Evolutionary conservation across 257 asterid species (phyloP).

Genomic region (Nicotiana benthamiana): DNA sequence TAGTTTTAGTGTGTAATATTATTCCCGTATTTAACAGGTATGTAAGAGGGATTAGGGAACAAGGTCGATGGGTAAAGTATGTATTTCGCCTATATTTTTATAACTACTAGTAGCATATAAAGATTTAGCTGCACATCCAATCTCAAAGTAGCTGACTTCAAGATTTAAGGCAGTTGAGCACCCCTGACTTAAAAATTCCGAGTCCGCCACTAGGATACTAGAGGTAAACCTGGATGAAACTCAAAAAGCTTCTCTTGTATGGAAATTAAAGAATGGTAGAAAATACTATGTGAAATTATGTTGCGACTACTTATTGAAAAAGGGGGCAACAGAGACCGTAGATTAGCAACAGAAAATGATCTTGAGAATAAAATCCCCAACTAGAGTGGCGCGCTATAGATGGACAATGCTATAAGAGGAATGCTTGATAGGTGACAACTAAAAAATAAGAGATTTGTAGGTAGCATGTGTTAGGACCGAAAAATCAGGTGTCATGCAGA

Average conservation of each 20-base stretch:
- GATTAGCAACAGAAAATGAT: neutral
- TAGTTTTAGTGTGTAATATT: too few species aligned
- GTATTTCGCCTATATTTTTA: too few species aligned
- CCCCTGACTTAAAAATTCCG: too few species aligned
- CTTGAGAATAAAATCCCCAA: neutral
- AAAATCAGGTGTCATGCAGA: too few species aligned
- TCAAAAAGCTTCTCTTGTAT: neutral
- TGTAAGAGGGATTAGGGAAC: too few species aligned
- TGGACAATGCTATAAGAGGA: neutral
- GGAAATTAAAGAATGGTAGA: conserved; percentile 1
- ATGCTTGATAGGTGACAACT: neutral
- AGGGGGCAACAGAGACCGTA: neutral
- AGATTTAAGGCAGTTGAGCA: too few species aligned
- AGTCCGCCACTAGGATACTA: neutral
- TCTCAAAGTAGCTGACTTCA: too few species aligned
- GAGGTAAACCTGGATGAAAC: neutral
- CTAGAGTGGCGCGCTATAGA: neutral
- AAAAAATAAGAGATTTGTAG: neutral
- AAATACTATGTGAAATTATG: conserved; percentile 7
- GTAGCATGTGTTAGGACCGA: neutral
- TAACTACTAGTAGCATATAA: too few species aligned
- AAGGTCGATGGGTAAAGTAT: too few species aligned
- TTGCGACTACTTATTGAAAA: neutral
- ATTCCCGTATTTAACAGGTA: too few species aligned
- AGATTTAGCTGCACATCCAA: too few species aligned